phyloP scores from a whole-genome alignment of 345 rosid species.

The Eucalyptus curtisii region DNA sequence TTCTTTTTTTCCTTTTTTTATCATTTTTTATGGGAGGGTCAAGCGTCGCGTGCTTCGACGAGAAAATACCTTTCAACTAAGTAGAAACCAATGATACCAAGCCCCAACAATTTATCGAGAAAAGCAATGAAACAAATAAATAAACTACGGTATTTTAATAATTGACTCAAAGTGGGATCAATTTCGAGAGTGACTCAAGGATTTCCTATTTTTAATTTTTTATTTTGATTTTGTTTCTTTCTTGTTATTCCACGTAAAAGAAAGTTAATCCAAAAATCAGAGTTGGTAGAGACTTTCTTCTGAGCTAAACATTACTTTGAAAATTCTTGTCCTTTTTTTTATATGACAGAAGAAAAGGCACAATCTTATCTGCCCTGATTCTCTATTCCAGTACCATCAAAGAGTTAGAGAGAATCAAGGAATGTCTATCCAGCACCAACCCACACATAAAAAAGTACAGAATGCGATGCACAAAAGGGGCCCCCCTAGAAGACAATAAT shows the following conservation, averaged over 20 bases:
- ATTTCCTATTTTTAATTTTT: not conserved
- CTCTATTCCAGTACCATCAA: too few relatives aligned
- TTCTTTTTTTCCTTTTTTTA: not conserved
- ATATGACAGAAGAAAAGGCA: fast-evolving
- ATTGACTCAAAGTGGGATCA: not conserved
- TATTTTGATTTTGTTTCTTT: not conserved
- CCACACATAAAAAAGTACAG: not conserved
- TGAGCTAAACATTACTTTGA: not conserved
- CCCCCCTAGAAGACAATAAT: too few relatives aligned
- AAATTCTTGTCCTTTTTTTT: too few relatives aligned
- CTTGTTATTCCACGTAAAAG: not conserved
- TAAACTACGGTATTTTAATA: not conserved
- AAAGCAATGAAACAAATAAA: too few relatives aligned
- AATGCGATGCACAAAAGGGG: not conserved
- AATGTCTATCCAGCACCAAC: not conserved
- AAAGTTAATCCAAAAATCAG: not conserved
- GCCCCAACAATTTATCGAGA: too few relatives aligned
- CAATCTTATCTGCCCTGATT: too few relatives aligned
- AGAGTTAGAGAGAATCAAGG: not conserved
- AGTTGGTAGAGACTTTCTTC: not conserved
- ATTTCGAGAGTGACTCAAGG: not conserved
- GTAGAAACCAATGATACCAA: too few relatives aligned
- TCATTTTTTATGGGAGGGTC: too few relatives aligned
- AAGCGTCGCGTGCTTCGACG: not conserved
- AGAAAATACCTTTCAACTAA: not conserved